Percentiles rank a stretch among this genome's conserved stretches.
Evolutionary conservation across 371 early-diverging fungal species (phyloP).

Genomic region (Dichotomocladium elegans): DNA sequence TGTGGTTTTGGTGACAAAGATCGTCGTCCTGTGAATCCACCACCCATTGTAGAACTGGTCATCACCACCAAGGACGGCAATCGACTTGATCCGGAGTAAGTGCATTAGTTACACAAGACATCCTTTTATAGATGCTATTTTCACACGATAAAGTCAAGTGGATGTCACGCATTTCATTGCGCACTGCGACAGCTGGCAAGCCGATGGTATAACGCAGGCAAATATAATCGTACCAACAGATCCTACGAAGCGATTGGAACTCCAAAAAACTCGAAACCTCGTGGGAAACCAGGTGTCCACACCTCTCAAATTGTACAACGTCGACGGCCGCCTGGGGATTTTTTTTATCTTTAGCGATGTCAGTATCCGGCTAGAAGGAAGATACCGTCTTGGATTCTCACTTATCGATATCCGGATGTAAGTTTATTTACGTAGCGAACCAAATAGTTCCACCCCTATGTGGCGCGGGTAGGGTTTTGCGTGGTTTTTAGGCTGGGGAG

Average conservation of each 20-base stretch:
- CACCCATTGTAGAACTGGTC: slow-evolving; percentile 54
- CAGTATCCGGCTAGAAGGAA: slow-evolving; percentile 64
- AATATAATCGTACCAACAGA: slow-evolving; percentile 14
- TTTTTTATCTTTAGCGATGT: slow-evolving; percentile 76
- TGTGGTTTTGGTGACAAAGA: slow-evolving; percentile 73
- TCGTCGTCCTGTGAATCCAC: slow-evolving; percentile 69
- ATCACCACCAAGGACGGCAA: slow-evolving; percentile 19
- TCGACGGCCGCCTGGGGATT: slow-evolving; percentile 66
- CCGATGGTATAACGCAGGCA: slow-evolving; percentile 20
- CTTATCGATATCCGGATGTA: slow-evolving; percentile 52
- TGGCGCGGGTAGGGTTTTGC: too few species aligned
- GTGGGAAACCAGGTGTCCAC: slow-evolving; percentile 72
- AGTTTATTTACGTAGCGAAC: too few species aligned
- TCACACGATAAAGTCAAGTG: slow-evolving; percentile 5
- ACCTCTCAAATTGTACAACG: slow-evolving; percentile 57
- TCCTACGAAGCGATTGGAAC: neutral
- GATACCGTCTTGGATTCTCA: slow-evolving; percentile 59
- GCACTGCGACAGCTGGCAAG: slow-evolving; percentile 22
- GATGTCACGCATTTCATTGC: slow-evolving; percentile 16
- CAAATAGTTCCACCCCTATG: too few species aligned
- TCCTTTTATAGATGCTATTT: neutral
- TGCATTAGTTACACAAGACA: too few species aligned
- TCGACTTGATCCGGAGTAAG: slow-evolving; percentile 9
- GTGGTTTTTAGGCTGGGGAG: too few species aligned
- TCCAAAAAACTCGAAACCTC: slow-evolving; percentile 45